Conservation (phyloP, 2,329 filamentous ascomycete genomes). For the Curvularia sp. region DNA sequence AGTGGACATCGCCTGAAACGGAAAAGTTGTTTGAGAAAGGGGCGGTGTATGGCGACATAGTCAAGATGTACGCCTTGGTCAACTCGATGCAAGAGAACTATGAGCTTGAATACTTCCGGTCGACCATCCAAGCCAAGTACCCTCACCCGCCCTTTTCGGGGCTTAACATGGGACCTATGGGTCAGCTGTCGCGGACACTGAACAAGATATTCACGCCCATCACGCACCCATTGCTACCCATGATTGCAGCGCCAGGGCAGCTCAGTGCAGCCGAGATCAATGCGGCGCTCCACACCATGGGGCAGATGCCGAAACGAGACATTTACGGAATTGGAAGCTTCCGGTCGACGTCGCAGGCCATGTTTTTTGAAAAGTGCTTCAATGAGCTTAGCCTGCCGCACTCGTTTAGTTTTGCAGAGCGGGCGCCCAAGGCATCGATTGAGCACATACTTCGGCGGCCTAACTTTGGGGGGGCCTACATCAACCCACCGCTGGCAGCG, state of each 20-base stretch:
- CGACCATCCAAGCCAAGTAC: slow-evolving; percentile 72
- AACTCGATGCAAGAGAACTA: slow-evolving; percentile 86
- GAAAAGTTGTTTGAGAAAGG: slow-evolving; percentile 75
- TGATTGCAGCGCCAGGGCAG: slow-evolving; percentile 85
- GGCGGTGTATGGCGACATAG: slow-evolving; percentile 78
- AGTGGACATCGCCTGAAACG: slow-evolving; percentile 78
- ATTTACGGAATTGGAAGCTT: slow-evolving; percentile 81
- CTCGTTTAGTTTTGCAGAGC: slow-evolving; percentile 76
- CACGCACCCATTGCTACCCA: slow-evolving; percentile 81
- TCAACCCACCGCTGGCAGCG: slow-evolving; percentile 73
- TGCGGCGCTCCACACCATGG: slow-evolving; percentile 76
- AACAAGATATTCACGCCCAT: slow-evolving; percentile 90
- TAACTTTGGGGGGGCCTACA: slow-evolving; percentile 81
- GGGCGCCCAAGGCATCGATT: slow-evolving; percentile 70
- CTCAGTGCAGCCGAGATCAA: slow-evolving; percentile 88
- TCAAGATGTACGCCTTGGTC: slow-evolving; percentile 90
- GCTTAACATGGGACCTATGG: slow-evolving; percentile 86
- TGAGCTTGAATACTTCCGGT: slow-evolving; percentile 87
- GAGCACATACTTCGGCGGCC: slow-evolving; percentile 75
- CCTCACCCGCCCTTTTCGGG: slow-evolving; percentile 78
- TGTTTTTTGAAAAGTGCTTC: slow-evolving; percentile 77
- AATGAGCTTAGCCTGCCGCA: slow-evolving; percentile 80
- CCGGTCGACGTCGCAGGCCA: slow-evolving; percentile 75
- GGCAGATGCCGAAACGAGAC: slow-evolving; percentile 78
- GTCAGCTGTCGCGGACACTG: slow-evolving; percentile 81